phyloP scores from a whole-genome alignment of 1,284 basidiomycete species.

The Apiotrichum domesticum region DNA sequence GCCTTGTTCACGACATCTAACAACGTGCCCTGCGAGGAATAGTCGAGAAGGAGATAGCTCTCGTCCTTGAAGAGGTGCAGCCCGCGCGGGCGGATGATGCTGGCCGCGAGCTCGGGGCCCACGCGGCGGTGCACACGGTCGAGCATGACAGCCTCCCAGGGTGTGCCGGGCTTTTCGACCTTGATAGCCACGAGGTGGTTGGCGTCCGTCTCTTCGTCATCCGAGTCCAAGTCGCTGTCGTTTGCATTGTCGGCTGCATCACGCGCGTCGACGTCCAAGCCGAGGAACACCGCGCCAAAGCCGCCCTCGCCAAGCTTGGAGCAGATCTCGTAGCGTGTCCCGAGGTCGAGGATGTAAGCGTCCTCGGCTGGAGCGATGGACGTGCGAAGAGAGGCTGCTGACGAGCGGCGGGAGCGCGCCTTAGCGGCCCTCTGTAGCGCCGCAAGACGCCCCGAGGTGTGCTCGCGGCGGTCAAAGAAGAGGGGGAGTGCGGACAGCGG shows the following conservation, averaged over 20 bases:
- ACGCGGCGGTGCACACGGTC: slow-evolving; percentile 67
- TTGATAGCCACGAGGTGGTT: slow-evolving; percentile 73
- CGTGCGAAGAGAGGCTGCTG: slow-evolving; percentile 22
- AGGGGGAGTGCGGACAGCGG: slow-evolving; percentile 53
- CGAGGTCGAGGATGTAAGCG: slow-evolving; percentile 48
- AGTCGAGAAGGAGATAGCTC: slow-evolving; percentile 81
- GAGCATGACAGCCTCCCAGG: slow-evolving; percentile 92
- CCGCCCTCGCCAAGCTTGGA: slow-evolving; percentile 96
- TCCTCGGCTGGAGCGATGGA: slow-evolving; percentile 31
- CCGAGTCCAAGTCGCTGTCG: slow-evolving; percentile 55
- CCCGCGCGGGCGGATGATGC: slow-evolving; percentile 66
- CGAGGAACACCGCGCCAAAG: slow-evolving; percentile 89
- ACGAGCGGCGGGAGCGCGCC: slow-evolving; percentile 43
- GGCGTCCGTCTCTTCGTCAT: slow-evolving; percentile 57
- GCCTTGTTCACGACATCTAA: slow-evolving; percentile 90
- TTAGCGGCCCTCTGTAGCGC: slow-evolving; percentile 51
- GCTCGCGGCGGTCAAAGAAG: slow-evolving; percentile 58
- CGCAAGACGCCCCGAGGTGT: slow-evolving; percentile 58
- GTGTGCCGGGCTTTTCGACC: slow-evolving; percentile 77
- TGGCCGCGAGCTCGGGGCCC: slow-evolving; percentile 54
- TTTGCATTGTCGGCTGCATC: slow-evolving; percentile 54
- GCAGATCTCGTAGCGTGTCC: slow-evolving; percentile 60
- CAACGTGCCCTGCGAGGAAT: slow-evolving; percentile 85
- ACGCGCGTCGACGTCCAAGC: slow-evolving; percentile 50
- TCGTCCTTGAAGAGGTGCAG: slow-evolving; percentile 83